A percentile compares a stretch with the other conserved stretches of the same genome.
Conservation (phyloP, 2,329 filamentous ascomycete genomes). For the Aspergillus carbonarius region DNA sequence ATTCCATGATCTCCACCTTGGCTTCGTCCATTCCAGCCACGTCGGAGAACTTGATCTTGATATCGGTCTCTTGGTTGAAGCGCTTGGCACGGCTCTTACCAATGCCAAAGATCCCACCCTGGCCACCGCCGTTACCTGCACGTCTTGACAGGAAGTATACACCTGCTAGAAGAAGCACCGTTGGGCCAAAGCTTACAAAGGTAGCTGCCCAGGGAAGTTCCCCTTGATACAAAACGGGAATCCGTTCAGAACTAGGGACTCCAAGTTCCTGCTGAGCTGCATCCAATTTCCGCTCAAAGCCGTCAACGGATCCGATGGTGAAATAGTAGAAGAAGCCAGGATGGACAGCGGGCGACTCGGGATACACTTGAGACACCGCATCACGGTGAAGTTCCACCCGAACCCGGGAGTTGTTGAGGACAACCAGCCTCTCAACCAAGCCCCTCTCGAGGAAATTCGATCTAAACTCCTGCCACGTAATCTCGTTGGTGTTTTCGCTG, state of each 20-base stretch:
- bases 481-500: conserved; percentile 69
- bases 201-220: conserved; percentile 72
- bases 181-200: conserved; percentile 80
- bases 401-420: conserved; percentile 75
- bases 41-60: conserved; percentile 96
- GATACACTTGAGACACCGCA: conserved; percentile 68
- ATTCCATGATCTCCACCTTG: conserved; percentile 98
- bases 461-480: conserved; percentile 96
- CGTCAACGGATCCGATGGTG: conserved; percentile 89
- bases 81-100: conserved; percentile 93
- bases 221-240: conserved; percentile 83
- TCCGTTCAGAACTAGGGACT: conserved; percentile 83
- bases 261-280: conserved; percentile 82
- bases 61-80: conserved; percentile 94
- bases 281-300: conserved; percentile 86
- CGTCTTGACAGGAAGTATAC: conserved; percentile 77
- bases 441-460: conserved; percentile 95
- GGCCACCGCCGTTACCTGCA: conserved; percentile 64
- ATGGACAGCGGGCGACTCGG: conserved; percentile 68
- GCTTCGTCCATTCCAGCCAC: conserved; percentile 98
- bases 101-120: conserved; percentile 88
- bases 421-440: conserved; percentile 85
- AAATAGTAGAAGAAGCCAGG: conserved; percentile 84
- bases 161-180: conserved; percentile 78
- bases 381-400: conserved; percentile 78